Conservation (phyloP, 176 grass and related monocot species). For the Bonia amplexicaulis region DNA sequence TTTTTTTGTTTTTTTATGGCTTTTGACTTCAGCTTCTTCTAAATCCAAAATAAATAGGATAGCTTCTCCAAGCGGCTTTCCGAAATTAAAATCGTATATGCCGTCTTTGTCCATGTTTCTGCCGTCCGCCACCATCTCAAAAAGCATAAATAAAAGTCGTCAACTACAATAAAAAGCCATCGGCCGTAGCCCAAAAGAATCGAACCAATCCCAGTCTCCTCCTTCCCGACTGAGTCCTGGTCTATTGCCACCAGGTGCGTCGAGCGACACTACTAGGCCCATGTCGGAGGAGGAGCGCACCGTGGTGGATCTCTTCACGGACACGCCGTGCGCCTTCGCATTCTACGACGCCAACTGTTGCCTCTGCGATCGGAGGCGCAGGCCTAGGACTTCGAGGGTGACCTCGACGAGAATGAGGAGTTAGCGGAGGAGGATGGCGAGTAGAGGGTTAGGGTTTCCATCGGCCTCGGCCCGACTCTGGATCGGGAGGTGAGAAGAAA, state of each 20-base stretch:
- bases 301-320: conserved; percentile 28
- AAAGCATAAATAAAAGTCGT: too few relatives aligned
- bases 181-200: too few relatives aligned
- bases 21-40: too few relatives aligned
- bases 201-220: too few relatives aligned
- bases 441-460: conserved; percentile 65
- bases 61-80: too few relatives aligned
- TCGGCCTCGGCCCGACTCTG: conserved; percentile 82
- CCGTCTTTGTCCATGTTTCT: rapidly evolving
- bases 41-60: too few relatives aligned
- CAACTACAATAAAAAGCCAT: too few relatives aligned
- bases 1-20: too few relatives aligned
- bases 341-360: conserved; percentile 67
- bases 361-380: conserved; percentile 47
- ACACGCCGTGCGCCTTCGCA: conserved; percentile 60
- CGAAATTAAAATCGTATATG: too few relatives aligned
- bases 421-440: conserved; percentile 38
- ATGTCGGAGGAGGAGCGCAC: conserved; percentile 32
- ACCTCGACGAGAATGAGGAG: conserved; percentile 24
- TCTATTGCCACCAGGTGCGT: conserved; percentile 71
- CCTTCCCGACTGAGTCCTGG: conserved; percentile 75
- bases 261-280: conserved; percentile 73
- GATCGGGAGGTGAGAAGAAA: conserved; percentile 68
- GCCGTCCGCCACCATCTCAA: rapidly evolving
- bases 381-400: conserved; percentile 37